A percentile compares a stretch with the other conserved stretches of the same genome.
phyloP scores from a whole-genome alignment of 2,329 filamentous ascomycete species.

The Penicillium crustosum region DNA sequence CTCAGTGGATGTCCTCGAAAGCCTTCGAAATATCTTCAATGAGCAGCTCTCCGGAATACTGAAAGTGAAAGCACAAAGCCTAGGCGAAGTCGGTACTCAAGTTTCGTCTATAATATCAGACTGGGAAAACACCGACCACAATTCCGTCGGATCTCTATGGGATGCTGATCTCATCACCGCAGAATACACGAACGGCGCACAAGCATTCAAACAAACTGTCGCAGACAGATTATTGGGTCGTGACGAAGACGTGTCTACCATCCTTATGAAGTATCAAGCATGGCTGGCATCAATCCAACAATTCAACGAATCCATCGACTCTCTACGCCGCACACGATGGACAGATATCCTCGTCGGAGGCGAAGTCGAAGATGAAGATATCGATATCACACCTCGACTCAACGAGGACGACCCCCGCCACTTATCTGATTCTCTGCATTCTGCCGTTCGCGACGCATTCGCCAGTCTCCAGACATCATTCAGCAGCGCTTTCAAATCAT shows the following conservation, averaged over 20 bases:
- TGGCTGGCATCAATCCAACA: conserved; percentile 74
- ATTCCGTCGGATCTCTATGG: conserved; percentile 64
- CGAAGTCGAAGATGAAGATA: conserved; percentile 40
- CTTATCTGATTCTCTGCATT: conserved; percentile 60
- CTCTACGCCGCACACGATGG: conserved; percentile 38
- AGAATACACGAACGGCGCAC: conserved; percentile 65
- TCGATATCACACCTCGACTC: conserved; percentile 49
- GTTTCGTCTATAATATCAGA: conserved; percentile 61
- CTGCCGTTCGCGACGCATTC: conserved; percentile 59
- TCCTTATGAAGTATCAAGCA: conserved; percentile 63
- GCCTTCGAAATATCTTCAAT: conserved; percentile 68
- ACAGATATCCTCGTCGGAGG: conserved; percentile 42
- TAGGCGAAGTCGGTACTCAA: conserved; percentile 65
- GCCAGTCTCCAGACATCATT: conserved; percentile 50
- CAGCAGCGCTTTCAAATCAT: conserved; percentile 48
- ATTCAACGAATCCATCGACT: conserved; percentile 33
- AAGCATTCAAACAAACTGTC: conserved; percentile 67
- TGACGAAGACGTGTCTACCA: conserved; percentile 63
- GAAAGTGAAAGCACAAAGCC: conserved; percentile 61
- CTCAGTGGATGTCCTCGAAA: conserved; percentile 65
- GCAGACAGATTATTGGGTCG: conserved; percentile 70
- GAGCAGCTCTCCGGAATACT: conserved; percentile 64
- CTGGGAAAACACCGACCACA: conserved; percentile 59
- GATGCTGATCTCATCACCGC: conserved; percentile 61
- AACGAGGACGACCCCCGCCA: conserved; percentile 69